Evolutionary conservation across 208 protist species (phyloP), one percentile per base, ranked within the genome.

Genomic region (Trypanosomatidae sp.): DNA sequence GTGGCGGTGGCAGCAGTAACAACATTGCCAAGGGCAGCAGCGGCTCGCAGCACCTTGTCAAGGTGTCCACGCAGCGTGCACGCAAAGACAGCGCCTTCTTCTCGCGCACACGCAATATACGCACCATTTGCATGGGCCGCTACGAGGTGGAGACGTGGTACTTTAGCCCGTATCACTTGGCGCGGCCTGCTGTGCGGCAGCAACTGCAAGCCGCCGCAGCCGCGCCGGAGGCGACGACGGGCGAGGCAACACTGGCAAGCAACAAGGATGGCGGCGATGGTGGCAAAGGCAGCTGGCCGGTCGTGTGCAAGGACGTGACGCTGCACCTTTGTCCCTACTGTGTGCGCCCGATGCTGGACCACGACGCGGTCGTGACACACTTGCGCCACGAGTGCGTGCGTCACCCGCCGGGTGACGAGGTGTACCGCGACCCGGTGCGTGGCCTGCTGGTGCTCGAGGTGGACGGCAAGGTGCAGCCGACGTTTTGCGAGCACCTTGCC

Each of bases 401-500:
- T 0, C 83, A 96, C 48, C 97, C 97, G 3, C 81, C 86, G 5
- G 86, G 86, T 21, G 69, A 78, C 42, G 86, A 94, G 38, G 71
- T 94, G 32, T 94, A 94, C 61, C 70, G 77, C 19, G 86, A 94
- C 53, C 78, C 81, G 13, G 66, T 84, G 33, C 71, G 75, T 10
- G 56, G 70, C 4, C 50, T 99, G 2, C 81, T 92, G 4, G 79
- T 99, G 24, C 92, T 98, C 46, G 98, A 99, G 71, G 65, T 98
- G 7, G 95, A 98, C 60, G 96, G 93, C n/a, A 87, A 89, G 42
- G 75, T 96, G 61, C 78, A 97, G 50, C 96, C 96, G 32, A 84
- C 88, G 10, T 99, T 98, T 59, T 98, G 95, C 52, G 88, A 99
- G 70, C 98, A 98, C 63, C 65, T 99, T 7, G 99, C 97, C 43